Base-by-base conservation (phyloP, 2,329 filamentous ascomycete genomes). In the Trichoderma aggressivum region DNA sequence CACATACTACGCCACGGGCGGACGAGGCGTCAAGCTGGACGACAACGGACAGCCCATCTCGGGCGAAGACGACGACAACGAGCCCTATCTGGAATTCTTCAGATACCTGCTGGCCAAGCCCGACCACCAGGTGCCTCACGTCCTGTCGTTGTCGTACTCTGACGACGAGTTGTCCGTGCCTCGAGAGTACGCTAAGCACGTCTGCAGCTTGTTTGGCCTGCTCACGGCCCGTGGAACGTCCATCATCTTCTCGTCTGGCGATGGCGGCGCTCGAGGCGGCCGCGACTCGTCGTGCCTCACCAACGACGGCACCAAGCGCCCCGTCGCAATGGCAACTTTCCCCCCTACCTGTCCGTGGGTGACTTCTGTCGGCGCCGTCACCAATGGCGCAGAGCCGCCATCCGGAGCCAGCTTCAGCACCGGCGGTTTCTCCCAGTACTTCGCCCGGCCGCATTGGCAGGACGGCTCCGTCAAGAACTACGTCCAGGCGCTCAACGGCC, bases 261-360 rank as follows among this genome's bases (percentile, higher is more conserved):
- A 89, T 73, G 82, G 82, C 32, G 86, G 86, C 24, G 80, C 83
- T 3, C 80, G 80, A 3, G 84, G 83, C 5, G 81, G 80, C 3
- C 81, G 80, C 18, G 77, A 80, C 71, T 90, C 88, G 71, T 76
- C 74, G 24, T 92, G 90, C 80, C 80, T 83, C 65, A 84, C 84
- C 70, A 89, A 90, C 76, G 88, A 91, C 70, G 89, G 89, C 26
- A 83, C 80, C 56, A 84, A 87, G 71, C 85, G 82, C 1, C 85
- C 85, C 11, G 82, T 85, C 24, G 89, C 90, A 76, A 81, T 89
- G 34, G 85, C 89, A 1, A 86, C 84, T 6, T 93, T 92, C 79
- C 91, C 91, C 0, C 87, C 86, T 0, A 86, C 86, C 0, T 93
- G 91, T 75, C 91, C 90, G 0, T 93, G 88, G 78, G 86, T 92